A percentile compares a stretch with the other conserved stretches of the same genome.
Evolutionary conservation across 768 basidiomycete species (phyloP).

Genomic region (Gymnopilus dilepis): DNA sequence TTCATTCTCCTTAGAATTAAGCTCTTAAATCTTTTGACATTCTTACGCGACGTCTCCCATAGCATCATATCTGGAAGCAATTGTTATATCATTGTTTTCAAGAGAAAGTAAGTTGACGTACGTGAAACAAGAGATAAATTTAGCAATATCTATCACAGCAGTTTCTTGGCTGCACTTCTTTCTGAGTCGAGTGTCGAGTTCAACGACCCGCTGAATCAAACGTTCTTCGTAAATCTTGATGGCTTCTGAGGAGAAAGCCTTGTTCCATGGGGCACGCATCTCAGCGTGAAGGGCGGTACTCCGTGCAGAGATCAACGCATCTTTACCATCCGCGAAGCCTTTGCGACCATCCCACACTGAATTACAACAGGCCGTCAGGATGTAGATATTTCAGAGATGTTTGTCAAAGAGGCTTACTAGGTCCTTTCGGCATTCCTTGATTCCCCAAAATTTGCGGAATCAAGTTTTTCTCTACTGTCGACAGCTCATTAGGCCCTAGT

Average conservation of each 20-base stretch:
- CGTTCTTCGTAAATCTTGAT: constrained; percentile 33
- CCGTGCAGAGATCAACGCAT: constrained; percentile 34
- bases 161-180: constrained; percentile 5
- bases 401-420: constrained; percentile 29
- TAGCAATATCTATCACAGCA: constrained; percentile 32
- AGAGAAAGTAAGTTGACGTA: neutral
- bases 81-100: neutral
- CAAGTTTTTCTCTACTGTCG: constrained; percentile 29
- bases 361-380: constrained; percentile 20
- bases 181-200: constrained; percentile 26
- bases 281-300: constrained; percentile 39
- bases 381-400: too few species aligned
- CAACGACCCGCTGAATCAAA: constrained; percentile 22
- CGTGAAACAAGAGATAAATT: constrained; percentile 41
- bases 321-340: constrained; percentile 12
- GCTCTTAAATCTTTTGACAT: neutral
- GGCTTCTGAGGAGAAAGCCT: constrained; percentile 40
- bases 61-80: constrained; percentile 34
- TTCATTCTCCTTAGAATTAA: constrained; percentile 10
- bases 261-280: constrained; percentile 45
- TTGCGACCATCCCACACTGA: constrained; percentile 38
- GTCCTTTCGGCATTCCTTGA: constrained; percentile 48
- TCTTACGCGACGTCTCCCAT: constrained; percentile 43
- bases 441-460: constrained; percentile 41
- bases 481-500: constrained; percentile 51